Percentiles rank a stretch among this genome's conserved stretches.
These are phyloP conservation scores for Elsinoe arachidis DNA, from an alignment of 2,329 filamentous ascomycete genomes.

Conservation along the genomic window DNA sequence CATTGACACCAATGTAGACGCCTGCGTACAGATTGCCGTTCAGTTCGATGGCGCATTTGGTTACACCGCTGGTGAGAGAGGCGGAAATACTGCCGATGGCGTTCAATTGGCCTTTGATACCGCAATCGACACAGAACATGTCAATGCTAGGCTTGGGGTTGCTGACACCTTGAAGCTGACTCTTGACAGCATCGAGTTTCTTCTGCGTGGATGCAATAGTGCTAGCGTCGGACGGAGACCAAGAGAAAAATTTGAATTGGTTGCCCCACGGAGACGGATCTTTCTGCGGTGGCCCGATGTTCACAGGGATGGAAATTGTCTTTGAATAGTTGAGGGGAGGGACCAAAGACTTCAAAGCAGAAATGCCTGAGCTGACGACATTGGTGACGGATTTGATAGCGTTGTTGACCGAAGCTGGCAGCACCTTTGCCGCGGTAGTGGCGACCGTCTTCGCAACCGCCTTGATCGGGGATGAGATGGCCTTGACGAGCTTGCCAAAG, in stretches of 20 bases:
- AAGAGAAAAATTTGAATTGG: constrained; percentile 15
- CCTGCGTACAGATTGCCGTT: constrained; percentile 15
- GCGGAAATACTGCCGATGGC: constrained; percentile 15
- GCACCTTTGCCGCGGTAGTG: background rate
- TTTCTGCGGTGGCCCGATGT: background rate
- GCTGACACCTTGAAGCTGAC: constrained; percentile 10
- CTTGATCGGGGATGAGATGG: background rate
- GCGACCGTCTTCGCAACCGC: background rate
- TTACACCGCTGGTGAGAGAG: constrained; percentile 13
- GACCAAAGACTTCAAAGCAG: background rate
- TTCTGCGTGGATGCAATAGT: constrained; percentile 8
- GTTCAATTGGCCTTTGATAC: constrained; percentile 14
- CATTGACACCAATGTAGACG: constrained; percentile 17
- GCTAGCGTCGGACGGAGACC: constrained; percentile 1
- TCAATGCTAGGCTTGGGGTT: constrained; percentile 16
- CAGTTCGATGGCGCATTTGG: constrained; percentile 14
- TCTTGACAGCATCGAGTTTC: constrained; percentile 10
- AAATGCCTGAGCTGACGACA: background rate
- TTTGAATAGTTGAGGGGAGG: background rate
- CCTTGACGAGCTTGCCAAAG: background rate
- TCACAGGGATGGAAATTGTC: background rate
- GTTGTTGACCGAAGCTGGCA: background rate
- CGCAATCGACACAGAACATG: constrained; percentile 17
- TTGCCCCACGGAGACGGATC: constrained; percentile 14
- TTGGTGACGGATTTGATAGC: constrained; percentile 7